Percentiles rank a stretch among this genome's conserved stretches.
phyloP scores from a whole-genome alignment of 169 alveolate species.

The Plasmodium berghei region DNA sequence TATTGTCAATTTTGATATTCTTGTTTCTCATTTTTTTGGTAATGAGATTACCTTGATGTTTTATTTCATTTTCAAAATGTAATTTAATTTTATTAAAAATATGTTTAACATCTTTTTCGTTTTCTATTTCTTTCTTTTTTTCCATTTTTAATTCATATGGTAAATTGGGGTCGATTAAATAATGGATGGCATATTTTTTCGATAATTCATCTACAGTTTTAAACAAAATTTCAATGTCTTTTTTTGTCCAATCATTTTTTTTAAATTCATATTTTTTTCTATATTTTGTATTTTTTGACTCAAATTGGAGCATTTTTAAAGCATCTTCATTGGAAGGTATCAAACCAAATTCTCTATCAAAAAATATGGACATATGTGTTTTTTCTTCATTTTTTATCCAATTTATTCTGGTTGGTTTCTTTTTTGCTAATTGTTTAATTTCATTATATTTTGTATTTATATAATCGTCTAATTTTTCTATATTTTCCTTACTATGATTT shows the following conservation, averaged over 20 bases:
- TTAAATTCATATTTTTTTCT: conserved; percentile 74
- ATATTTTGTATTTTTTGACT: conserved; percentile 24
- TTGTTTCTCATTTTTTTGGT: background rate
- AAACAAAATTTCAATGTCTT: conserved; percentile 32
- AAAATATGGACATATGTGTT: conserved; percentile 67
- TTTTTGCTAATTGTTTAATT: conserved; percentile 55
- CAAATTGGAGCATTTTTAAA: conserved; percentile 36
- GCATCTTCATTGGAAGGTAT: conserved; percentile 76
- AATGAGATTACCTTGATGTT: background rate
- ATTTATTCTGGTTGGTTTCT: conserved; percentile 53
- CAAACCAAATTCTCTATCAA: conserved; percentile 32
- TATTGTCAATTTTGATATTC: background rate
- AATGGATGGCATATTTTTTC: conserved; percentile 49
- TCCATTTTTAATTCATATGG: conserved; percentile 24
- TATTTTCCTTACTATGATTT: conserved; percentile 15
- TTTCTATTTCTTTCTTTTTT: conserved; percentile 32
- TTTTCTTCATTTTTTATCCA: conserved; percentile 41
- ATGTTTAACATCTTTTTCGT: conserved; percentile 14
- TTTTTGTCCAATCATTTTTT: conserved; percentile 60
- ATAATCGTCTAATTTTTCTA: conserved; percentile 57
- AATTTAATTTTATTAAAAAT: conserved; percentile 33
- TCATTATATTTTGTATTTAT: conserved; percentile 58
- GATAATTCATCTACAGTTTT: conserved; percentile 16
- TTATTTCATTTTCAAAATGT: conserved; percentile 14
- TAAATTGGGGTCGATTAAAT: conserved; percentile 45